Percentiles rank a stretch among this genome's conserved stretches.
Conservation (phyloP, 306 rosid species). For the Vigna mungo region DNA sequence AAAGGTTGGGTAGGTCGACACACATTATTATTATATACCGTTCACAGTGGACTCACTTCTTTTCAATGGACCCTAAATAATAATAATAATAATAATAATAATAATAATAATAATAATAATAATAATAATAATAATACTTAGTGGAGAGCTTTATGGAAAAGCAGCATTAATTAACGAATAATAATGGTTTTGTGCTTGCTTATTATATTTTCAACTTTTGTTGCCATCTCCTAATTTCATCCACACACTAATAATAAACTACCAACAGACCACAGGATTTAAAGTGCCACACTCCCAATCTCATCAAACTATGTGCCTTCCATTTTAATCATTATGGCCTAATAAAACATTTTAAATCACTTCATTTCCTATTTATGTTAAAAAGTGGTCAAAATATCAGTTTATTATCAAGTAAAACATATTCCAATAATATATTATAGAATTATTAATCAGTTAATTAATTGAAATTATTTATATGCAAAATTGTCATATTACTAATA, state of each 20-base stretch:
- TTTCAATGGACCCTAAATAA: not conserved
- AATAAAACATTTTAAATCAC: no score
- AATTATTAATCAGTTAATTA: no score
- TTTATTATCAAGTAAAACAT: no score
- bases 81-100: not conserved
- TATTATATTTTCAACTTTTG: not conserved
- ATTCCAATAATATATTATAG: no score
- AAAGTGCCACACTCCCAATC: not conserved
- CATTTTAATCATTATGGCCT: no score
- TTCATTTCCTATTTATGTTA: no score
- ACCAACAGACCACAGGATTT: not conserved
- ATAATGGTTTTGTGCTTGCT: not conserved
- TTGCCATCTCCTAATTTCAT: not conserved
- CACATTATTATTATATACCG: not conserved
- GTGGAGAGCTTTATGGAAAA: not conserved
- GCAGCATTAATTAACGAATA: not conserved
- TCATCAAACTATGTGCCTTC: not conserved
- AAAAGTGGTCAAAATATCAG: no score
- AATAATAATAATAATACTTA: not conserved
- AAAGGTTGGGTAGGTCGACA: not conserved
- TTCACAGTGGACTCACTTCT: constrained; percentile 19
- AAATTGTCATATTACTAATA: no score
- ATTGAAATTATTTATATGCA: no score
- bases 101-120: not conserved
- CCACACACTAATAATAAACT: not conserved